A percentile compares a stretch with the other conserved stretches of the same genome.
phyloP scores from a whole-genome alignment of 306 rosid species.

The Amphicarpaea edgeworthii region DNA sequence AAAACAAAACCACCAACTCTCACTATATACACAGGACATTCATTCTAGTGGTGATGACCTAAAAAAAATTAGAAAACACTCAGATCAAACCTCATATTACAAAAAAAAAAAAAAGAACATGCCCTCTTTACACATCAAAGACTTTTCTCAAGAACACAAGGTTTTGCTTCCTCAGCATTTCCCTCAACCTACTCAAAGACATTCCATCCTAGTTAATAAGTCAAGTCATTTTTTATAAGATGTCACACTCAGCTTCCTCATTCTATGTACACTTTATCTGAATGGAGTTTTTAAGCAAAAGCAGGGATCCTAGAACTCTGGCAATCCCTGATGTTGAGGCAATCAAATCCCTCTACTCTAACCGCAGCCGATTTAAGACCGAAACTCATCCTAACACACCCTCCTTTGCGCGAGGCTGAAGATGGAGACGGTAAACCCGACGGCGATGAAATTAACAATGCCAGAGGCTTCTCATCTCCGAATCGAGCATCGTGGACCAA shows the following conservation, averaged over 20 bases:
- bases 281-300: conserved; percentile 68
- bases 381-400: conserved; percentile 68
- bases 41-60: conserved; percentile 58
- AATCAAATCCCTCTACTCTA: conserved; percentile 97
- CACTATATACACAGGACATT: conserved; percentile 58
- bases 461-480: conserved; percentile 62
- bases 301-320: conserved; percentile 87
- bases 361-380: conserved; percentile 85
- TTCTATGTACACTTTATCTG: conserved; percentile 80
- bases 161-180: conserved; percentile 50
- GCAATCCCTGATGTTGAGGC: conserved; percentile 84
- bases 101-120: conserved; percentile 60
- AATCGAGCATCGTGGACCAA: conserved; percentile 78
- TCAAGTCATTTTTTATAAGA: conserved; percentile 53
- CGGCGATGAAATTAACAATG: conserved; percentile 58
- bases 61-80: conserved; percentile 46
- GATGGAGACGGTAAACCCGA: conserved; percentile 67
- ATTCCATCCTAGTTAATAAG: conserved; percentile 61
- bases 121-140: conserved; percentile 53
- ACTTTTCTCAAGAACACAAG: conserved; percentile 66
- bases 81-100: conserved; percentile 52
- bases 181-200: conserved; percentile 54
- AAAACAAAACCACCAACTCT: conserved; percentile 57
- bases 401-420: conserved; percentile 70
- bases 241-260: conserved; percentile 68